phyloP scores from a whole-genome alignment of 345 rosid species.

The Populus alba region DNA sequence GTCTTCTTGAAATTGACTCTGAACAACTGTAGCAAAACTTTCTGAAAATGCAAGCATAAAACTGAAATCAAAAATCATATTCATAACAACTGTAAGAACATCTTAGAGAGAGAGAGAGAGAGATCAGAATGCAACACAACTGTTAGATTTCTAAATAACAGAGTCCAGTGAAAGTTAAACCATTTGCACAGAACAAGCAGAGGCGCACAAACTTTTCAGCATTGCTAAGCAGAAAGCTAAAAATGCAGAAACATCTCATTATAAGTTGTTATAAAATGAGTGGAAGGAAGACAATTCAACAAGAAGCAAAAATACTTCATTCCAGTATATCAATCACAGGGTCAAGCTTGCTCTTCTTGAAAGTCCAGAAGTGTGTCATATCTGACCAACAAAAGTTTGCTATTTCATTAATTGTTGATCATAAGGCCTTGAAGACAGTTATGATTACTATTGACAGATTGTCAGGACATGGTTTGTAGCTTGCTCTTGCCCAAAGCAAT shows the following conservation, averaged over 20 bases:
- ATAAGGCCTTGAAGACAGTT: background rate
- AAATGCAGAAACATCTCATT: background rate
- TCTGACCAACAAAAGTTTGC: background rate
- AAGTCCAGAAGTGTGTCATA: background rate
- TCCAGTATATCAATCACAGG: too few relatives aligned
- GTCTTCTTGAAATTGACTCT: slow-evolving; percentile 59
- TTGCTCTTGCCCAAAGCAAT: background rate
- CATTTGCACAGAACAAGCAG: background rate
- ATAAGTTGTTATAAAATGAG: too few relatives aligned
- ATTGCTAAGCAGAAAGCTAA: background rate
- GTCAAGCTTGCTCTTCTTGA: background rate
- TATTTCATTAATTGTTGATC: background rate
- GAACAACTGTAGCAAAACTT: slow-evolving; percentile 75
- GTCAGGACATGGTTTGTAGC: too few relatives aligned
- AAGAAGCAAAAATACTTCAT: background rate
- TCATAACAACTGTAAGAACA: background rate
- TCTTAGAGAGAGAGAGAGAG: background rate
- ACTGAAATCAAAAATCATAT: slow-evolving; percentile 17
- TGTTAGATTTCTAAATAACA: background rate
- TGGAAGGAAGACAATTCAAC: too few relatives aligned
- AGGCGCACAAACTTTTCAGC: background rate
- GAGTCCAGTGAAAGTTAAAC: background rate
- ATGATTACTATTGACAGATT: too few relatives aligned
- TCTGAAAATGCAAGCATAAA: slow-evolving; percentile 46
- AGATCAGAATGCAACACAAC: too few relatives aligned